A percentile compares a stretch with the other conserved stretches of the same genome.
These are phyloP conservation scores for Polychaeton citri DNA, from an alignment of 2,329 filamentous ascomycete species.

Conservation along the genomic window DNA sequence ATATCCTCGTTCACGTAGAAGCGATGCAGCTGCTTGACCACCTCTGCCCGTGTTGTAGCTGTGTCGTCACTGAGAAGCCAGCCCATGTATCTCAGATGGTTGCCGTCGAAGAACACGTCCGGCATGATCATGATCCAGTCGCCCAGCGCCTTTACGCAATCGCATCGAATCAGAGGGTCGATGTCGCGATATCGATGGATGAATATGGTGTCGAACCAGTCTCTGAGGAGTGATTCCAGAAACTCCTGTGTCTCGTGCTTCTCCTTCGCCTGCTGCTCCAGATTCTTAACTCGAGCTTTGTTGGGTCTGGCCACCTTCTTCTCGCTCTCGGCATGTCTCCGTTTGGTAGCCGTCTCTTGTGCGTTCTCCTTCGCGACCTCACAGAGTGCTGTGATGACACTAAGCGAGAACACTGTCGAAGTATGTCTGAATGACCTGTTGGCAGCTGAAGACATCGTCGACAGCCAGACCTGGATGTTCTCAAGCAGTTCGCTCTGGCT, in stretches of 20 bases:
- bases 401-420: constrained; percentile 69
- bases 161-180: constrained; percentile 74
- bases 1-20: constrained; percentile 73
- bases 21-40: constrained; percentile 66
- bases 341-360: constrained; percentile 58
- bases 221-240: constrained; percentile 60
- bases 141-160: constrained; percentile 77
- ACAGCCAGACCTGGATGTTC: constrained; percentile 80
- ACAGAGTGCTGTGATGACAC: constrained; percentile 67
- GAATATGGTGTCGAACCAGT: constrained; percentile 86
- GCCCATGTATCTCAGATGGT: constrained; percentile 83
- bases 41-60: constrained; percentile 64
- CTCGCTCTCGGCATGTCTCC: constrained; percentile 67
- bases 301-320: constrained; percentile 61
- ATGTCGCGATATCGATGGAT: constrained; percentile 92
- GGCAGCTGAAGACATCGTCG: constrained; percentile 76
- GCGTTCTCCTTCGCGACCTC: constrained; percentile 58
- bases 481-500: constrained; percentile 65
- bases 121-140: constrained; percentile 79
- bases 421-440: constrained; percentile 90
- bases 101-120: constrained; percentile 77
- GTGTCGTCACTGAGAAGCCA: constrained; percentile 85
- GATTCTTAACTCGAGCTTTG: constrained; percentile 60
- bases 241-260: constrained; percentile 55
- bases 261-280: constrained; percentile 59